Base-by-base conservation (phyloP, 2,329 filamentous ascomycete genomes). In the Polytolypa hystricis region DNA sequence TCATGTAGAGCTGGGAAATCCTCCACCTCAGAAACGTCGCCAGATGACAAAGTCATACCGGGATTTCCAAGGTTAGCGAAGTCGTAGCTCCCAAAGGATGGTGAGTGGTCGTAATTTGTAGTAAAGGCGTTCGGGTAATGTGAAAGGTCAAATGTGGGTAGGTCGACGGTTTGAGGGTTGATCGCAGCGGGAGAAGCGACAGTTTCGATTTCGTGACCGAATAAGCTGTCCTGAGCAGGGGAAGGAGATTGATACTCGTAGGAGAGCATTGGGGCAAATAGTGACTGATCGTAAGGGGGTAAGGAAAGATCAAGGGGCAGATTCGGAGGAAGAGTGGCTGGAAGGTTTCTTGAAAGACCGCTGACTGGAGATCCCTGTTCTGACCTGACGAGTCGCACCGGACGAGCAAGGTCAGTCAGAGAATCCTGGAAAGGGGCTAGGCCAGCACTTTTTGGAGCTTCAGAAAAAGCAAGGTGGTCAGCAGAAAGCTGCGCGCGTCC, bases 401-500 rank as follows among this genome's bases (percentile, higher is more conserved):
- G 48, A 32, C 56, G 52, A 39, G 52, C 48, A 20, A 49, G 52
- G 38, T 52, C 51, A 17, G 53, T 49, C 27, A 52, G 47, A 30
- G 45, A 53, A 33, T 59, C 55, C 23, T 50, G 50, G 12, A 52
- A 44, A 10, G 50, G 43, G 27, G 50, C 42, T 31, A 51, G 46
- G 30, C 47, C 47, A 34, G 40, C 49, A 44, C 37, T 46, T 27
- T 39, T 43, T 40, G 42, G 47, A 38, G 57, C 55, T 34, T 55
- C 58, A 23, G 52, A 48, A 42, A 65, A 49, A 4, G 67, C 65
- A 26, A 73, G 59, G 45, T 67, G 70, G 47, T 74, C 71, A 23
- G 66, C 60, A 18, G 70, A 73, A 19, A 67, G 65, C 37, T 65
- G 66, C 33, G 68, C 61, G 30, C 65, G 47, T 35, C 67, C 62